Conservation (phyloP, 176 grass and related monocot species). For the Phragmites australis region DNA sequence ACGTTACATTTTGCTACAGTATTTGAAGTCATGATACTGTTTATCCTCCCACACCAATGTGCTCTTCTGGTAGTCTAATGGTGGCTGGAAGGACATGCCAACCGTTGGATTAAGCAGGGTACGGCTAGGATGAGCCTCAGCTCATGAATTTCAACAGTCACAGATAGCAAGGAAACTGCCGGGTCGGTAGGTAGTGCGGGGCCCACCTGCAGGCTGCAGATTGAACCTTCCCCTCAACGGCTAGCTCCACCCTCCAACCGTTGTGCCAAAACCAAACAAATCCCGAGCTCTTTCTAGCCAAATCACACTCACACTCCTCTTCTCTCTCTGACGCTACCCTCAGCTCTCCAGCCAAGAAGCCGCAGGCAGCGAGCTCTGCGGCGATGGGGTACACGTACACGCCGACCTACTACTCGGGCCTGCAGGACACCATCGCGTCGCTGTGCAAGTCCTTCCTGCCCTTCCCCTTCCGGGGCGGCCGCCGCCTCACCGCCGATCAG, state of each 20-base stretch:
- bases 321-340: not conserved
- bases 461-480: conserved; percentile 52
- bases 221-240: conserved; percentile 35
- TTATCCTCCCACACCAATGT: too few relatives aligned
- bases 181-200: not conserved
- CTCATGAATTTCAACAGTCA: not conserved
- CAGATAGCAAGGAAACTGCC: not conserved
- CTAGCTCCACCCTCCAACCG: conserved; percentile 46
- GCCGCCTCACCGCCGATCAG: conserved; percentile 76
- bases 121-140: not conserved
- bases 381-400: conserved; percentile 80
- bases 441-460: conserved; percentile 87
- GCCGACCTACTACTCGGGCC: conserved; percentile 87
- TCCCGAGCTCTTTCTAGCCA: not conserved
- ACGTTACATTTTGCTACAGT: not conserved
- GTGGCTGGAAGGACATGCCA: not conserved
- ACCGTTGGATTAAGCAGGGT: not conserved
- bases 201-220: not conserved
- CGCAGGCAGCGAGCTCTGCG: not conserved
- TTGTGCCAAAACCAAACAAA: conserved; percentile 42
- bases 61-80: not conserved
- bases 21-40: too few relatives aligned
- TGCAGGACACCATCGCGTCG: conserved; percentile 93
- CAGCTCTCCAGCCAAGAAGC: not conserved
- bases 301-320: not conserved